phyloP scores from a whole-genome alignment of 106 monocot species.

The Platanthera guangdongensis region DNA sequence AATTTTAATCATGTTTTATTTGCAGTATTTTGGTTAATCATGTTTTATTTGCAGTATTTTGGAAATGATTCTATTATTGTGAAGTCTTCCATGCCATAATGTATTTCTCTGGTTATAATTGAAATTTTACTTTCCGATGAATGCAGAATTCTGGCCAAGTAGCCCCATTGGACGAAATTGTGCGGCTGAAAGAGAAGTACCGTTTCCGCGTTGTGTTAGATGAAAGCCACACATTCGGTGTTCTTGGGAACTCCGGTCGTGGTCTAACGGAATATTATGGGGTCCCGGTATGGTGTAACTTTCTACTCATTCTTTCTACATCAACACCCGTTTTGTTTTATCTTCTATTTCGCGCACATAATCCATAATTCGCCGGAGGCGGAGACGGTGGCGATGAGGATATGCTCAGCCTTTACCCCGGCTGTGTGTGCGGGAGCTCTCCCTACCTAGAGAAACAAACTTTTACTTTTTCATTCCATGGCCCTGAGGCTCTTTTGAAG shows the following conservation, averaged over 20 bases:
- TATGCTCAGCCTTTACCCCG: too few species aligned
- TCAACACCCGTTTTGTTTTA: background rate
- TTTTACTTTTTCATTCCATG: too few species aligned
- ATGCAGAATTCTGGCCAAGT: slow-evolving; percentile 95
- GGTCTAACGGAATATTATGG: slow-evolving; percentile 76
- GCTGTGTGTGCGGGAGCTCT: too few species aligned
- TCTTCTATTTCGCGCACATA: too few species aligned
- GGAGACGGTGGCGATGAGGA: too few species aligned
- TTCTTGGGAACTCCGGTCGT: slow-evolving; percentile 80
- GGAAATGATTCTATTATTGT: too few species aligned
- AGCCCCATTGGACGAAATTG: slow-evolving; percentile 82
- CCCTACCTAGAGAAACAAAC: too few species aligned
- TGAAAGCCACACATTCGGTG: slow-evolving; percentile 46
- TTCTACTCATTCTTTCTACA: background rate
- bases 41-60: too few species aligned
- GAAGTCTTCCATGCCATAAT: background rate
- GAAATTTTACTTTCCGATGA: slow-evolving; percentile 1
- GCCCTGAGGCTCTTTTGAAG: too few species aligned
- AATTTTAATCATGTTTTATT: too few species aligned
- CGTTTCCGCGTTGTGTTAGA: slow-evolving; percentile 62
- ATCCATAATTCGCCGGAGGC: too few species aligned
- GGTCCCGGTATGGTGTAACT: slow-evolving; percentile 11
- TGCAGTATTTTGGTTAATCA: too few species aligned
- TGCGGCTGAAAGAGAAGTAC: slow-evolving; percentile 85
- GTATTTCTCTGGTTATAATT: background rate